Evolutionary conservation across 768 basidiomycete species (phyloP).

Genomic region (Leccinum subtestaceum): DNA sequence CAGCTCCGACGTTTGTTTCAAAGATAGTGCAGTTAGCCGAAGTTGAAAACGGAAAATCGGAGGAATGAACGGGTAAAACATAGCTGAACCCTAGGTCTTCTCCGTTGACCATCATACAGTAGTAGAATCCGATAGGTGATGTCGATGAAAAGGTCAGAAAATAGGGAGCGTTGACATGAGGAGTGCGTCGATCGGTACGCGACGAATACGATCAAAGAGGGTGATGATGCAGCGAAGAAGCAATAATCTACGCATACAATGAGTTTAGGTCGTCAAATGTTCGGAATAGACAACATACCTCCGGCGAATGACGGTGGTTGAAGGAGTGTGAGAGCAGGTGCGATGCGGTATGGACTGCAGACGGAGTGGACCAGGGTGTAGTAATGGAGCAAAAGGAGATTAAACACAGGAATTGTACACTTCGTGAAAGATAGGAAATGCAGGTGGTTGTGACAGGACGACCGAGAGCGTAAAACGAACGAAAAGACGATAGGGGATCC

Average conservation of each 20-base stretch:
- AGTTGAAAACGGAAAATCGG: background rate
- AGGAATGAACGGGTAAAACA: background rate
- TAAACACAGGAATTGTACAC: background rate
- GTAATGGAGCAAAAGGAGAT: background rate
- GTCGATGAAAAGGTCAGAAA: background rate
- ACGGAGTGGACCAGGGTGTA: background rate
- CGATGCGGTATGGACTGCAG: background rate
- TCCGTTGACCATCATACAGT: background rate
- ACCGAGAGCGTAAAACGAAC: slow-evolving; percentile 3
- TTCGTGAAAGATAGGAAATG: slow-evolving; percentile 1
- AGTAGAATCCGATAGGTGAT: background rate
- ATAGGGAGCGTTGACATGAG: slow-evolving; percentile 1
- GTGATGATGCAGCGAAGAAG: background rate
- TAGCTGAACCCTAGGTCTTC: background rate
- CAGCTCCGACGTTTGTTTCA: background rate
- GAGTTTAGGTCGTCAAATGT: background rate
- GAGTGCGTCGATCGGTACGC: background rate
- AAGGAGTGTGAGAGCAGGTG: slow-evolving; percentile 5
- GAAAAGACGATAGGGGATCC: slow-evolving; percentile 5
- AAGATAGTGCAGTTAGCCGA: too few species aligned
- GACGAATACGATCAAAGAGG: slow-evolving; percentile 3
- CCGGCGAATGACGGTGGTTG: slow-evolving; percentile 2
- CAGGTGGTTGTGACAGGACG: background rate
- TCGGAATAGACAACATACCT: slow-evolving; percentile 12
- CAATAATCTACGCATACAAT: slow-evolving; percentile 1